phyloP scores from a whole-genome alignment of 257 asterid species.

The Solanum sejunctum region DNA sequence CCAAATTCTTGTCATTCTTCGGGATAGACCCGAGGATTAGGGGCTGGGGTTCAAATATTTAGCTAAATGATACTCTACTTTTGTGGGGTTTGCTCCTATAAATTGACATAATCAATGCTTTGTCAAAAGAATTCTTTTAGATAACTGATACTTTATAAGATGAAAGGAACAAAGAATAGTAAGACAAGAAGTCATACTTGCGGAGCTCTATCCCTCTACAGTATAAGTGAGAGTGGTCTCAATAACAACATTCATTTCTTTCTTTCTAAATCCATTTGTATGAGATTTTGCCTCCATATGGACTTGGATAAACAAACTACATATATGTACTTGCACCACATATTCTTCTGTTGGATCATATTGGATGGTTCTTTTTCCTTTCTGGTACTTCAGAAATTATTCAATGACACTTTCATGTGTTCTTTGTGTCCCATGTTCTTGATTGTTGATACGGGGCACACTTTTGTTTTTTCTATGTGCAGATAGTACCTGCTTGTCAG shows the following conservation, averaged over 20 bases:
- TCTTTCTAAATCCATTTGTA: not conserved
- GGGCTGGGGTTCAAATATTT: not conserved
- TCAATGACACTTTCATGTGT: not conserved
- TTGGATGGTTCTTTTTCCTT: not conserved
- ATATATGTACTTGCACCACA: not conserved
- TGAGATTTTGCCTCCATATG: not conserved
- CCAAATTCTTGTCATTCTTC: not conserved
- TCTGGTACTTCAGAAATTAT: not conserved
- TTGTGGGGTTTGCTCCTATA: not conserved
- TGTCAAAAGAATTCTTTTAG: not conserved
- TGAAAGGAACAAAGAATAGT: not conserved
- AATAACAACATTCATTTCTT: not conserved
- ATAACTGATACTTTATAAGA: not conserved
- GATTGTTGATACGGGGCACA: not conserved
- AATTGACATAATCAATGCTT: not conserved
- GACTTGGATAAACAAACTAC: no score
- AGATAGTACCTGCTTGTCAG: slow-evolving; percentile 86
- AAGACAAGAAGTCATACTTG: not conserved
- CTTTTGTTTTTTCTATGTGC: slow-evolving; percentile 10
- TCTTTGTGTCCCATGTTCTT: not conserved
- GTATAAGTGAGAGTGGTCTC: not conserved
- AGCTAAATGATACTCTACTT: not conserved
- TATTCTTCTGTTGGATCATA: not conserved
- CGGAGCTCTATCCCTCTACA: no score
- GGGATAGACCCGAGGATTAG: not conserved